phyloP scores from a whole-genome alignment of 2,329 filamentous ascomycete species.

The Colletotrichum melonis region DNA sequence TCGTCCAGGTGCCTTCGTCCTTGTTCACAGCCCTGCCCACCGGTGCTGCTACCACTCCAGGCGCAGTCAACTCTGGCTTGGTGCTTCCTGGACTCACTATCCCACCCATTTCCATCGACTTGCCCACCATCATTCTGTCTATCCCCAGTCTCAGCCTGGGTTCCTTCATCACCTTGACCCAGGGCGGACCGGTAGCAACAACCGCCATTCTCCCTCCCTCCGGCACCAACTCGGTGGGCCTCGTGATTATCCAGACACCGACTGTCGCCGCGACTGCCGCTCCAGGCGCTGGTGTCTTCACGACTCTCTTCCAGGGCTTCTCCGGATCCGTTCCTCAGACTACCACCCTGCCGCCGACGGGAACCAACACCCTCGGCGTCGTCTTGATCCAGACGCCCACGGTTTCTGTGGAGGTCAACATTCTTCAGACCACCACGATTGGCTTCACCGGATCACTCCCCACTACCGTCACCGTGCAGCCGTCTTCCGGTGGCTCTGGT shows the following conservation, averaged over 20 bases:
- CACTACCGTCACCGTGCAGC: conserved; percentile 26
- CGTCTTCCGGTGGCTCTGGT: conserved; percentile 20
- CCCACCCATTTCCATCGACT: neutral
- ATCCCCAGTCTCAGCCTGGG: neutral
- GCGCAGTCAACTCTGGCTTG: neutral
- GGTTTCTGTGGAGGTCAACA: conserved; percentile 8
- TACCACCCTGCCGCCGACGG: conserved; percentile 20
- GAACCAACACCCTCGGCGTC: conserved; percentile 8
- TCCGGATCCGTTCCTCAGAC: conserved; percentile 14
- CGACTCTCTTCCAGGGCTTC: conserved; percentile 21
- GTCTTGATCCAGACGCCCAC: conserved; percentile 31
- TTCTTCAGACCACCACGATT: conserved; percentile 13
- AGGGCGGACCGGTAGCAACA: conserved; percentile 6
- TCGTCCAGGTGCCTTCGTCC: conserved; percentile 22
- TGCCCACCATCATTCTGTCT: neutral
- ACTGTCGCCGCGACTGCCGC: conserved; percentile 13
- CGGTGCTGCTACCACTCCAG: neutral
- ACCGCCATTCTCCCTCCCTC: conserved; percentile 16
- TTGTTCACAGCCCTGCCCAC: conserved; percentile 8
- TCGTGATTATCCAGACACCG: conserved; percentile 30
- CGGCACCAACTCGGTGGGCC: conserved; percentile 24
- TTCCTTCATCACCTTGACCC: conserved; percentile 11
- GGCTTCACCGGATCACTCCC: conserved; percentile 17
- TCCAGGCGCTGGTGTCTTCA: conserved; percentile 9
- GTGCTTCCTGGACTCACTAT: conserved; percentile 11